Conservation (phyloP, 495 filamentous ascomycete species). For the Thermothielavioides terrestris region DNA sequence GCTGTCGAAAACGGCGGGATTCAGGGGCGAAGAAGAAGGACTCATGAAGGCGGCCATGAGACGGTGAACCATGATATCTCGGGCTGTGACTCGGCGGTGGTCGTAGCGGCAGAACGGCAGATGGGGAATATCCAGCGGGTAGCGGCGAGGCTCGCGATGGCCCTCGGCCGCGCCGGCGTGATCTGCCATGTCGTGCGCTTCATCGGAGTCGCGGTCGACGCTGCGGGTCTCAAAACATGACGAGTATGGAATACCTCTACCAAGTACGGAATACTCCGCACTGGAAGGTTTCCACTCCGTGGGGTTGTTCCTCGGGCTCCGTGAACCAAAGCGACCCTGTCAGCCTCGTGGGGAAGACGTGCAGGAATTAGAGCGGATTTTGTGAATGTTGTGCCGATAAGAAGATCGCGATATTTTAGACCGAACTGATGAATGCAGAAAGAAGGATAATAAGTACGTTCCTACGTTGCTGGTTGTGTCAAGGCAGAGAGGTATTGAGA, state of each 20-base stretch:
- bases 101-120: conserved; percentile 27
- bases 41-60: conserved; percentile 31
- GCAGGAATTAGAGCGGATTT: too few species aligned
- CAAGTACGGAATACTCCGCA: too few species aligned
- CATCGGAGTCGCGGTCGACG: not conserved
- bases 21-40: conserved; percentile 13
- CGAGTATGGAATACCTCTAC: not conserved
- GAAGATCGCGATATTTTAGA: too few species aligned
- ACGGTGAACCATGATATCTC: conserved; percentile 29
- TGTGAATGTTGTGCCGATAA: too few species aligned
- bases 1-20: conserved; percentile 7
- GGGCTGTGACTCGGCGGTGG: conserved; percentile 23
- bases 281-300: too few species aligned
- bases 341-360: too few species aligned
- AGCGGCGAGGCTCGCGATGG: conserved; percentile 10
- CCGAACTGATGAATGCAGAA: too few species aligned
- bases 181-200: not conserved
- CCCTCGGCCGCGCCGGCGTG: not conserved
- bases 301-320: too few species aligned
- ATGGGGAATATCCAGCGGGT: conserved; percentile 31
- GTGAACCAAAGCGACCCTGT: too few species aligned
- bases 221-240: not conserved
- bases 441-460: too few species aligned
- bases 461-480: too few species aligned
- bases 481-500: too few species aligned